These are phyloP conservation scores for Kwoniella mangroviensis DNA, from an alignment of 768 basidiomycete species.

Conservation along the genomic window DNA sequence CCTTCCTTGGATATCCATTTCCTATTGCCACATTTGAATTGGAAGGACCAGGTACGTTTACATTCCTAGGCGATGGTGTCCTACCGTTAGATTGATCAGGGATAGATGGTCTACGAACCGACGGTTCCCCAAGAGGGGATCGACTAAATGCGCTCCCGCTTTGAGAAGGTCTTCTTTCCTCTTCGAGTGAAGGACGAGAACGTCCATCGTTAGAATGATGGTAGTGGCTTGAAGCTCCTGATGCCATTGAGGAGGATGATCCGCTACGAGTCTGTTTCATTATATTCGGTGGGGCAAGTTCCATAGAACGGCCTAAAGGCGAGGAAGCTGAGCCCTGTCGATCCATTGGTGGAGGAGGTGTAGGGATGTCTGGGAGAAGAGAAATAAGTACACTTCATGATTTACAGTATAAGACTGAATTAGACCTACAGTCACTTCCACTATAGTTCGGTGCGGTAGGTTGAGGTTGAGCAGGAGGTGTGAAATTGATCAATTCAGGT, in stretches of 20 bases:
- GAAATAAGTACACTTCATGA: too few relatives aligned
- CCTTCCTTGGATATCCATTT: conserved; percentile 17
- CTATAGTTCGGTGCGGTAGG: conserved; percentile 15
- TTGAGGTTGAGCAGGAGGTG: conserved; percentile 21
- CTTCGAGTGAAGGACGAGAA: conserved; percentile 31
- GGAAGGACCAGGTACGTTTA: background rate
- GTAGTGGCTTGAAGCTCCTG: conserved; percentile 31
- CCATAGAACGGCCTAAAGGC: conserved; percentile 26
- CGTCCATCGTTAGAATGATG: conserved; percentile 25
- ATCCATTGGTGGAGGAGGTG: conserved; percentile 19
- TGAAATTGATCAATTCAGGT: conserved; percentile 52
- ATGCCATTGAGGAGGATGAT: conserved; percentile 45
- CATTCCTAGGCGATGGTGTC: conserved; percentile 18
- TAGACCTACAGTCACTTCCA: conserved; percentile 14
- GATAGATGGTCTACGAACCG: conserved; percentile 16
- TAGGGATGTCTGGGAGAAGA: conserved; percentile 3
- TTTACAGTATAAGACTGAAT: background rate
- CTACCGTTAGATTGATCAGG: conserved; percentile 9
- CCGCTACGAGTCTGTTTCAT: conserved; percentile 32
- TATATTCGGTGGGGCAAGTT: conserved; percentile 35
- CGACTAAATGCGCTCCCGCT: conserved; percentile 17
- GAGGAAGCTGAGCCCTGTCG: conserved; percentile 26
- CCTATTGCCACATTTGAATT: background rate
- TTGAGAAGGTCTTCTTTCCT: conserved; percentile 29
- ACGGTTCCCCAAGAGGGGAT: conserved; percentile 34